phyloP scores from a whole-genome alignment of 441 rosid genomes.

The Gossypium davidsonii region DNA sequence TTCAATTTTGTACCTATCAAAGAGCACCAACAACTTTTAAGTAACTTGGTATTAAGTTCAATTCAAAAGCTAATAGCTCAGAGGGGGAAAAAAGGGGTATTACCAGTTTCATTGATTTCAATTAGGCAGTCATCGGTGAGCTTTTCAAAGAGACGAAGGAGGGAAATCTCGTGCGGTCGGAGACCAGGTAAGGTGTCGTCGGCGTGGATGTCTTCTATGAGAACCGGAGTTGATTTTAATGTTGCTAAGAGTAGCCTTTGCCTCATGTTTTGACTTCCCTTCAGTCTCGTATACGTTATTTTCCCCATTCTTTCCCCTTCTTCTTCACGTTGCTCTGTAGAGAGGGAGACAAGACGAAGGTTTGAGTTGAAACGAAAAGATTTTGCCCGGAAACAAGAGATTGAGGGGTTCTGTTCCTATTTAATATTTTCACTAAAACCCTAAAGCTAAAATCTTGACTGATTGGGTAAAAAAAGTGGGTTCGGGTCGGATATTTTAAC shows the following conservation, averaged over 20 bases:
- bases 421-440: background rate
- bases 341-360: background rate
- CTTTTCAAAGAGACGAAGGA: constrained; percentile 67
- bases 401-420: background rate
- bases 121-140: constrained; percentile 61
- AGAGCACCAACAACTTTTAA: background rate
- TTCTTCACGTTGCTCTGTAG: background rate
- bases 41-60: background rate
- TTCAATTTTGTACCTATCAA: constrained; percentile 57
- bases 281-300: constrained; percentile 46
- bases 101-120: constrained; percentile 77
- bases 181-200: constrained; percentile 68
- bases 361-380: background rate
- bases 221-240: constrained; percentile 54
- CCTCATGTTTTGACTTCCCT: constrained; percentile 66
- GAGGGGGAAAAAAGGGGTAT: background rate
- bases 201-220: constrained; percentile 59
- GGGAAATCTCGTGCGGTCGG: constrained; percentile 65
- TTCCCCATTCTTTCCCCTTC: constrained; percentile 46
- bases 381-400: background rate
- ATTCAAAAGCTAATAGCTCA: background rate
- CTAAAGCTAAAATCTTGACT: background rate
- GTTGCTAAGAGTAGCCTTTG: constrained; percentile 69
- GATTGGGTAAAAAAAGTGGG: background rate
- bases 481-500: too few relatives aligned